Evolutionary conservation across 768 basidiomycete species (phyloP).

Genomic region (Lyophyllum atratum): DNA sequence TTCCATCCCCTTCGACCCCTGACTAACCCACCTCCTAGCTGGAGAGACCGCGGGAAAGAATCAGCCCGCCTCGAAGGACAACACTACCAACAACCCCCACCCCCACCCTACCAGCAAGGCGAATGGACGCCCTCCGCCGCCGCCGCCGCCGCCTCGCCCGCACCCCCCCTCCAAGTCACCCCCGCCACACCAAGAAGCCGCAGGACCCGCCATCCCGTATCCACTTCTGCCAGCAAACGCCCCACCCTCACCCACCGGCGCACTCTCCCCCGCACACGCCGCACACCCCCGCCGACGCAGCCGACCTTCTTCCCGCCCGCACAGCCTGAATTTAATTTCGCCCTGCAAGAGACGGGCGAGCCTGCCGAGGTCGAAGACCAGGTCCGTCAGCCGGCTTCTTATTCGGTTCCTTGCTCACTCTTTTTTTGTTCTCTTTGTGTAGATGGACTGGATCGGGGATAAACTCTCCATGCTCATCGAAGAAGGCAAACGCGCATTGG

Average conservation of each 20-base stretch:
- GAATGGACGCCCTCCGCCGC: slow-evolving; percentile 48
- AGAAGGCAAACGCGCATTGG: slow-evolving; percentile 77
- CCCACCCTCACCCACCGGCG: slow-evolving; percentile 31
- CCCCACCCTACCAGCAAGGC: slow-evolving; percentile 68
- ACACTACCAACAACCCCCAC: slow-evolving; percentile 37
- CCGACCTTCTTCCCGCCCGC: slow-evolving; percentile 28
- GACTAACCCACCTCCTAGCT: slow-evolving; percentile 41
- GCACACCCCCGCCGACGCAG: slow-evolving; percentile 19
- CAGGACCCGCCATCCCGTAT: slow-evolving; percentile 33
- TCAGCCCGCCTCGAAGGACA: slow-evolving; percentile 11
- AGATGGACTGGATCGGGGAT: slow-evolving; percentile 87
- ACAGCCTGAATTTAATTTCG: slow-evolving; percentile 48
- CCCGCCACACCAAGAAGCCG: slow-evolving; percentile 39
- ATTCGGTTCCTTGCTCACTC: not conserved
- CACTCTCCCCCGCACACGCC: slow-evolving; percentile 27
- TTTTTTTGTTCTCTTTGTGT: not conserved
- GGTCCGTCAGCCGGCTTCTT: slow-evolving; percentile 27
- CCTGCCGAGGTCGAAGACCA: slow-evolving; percentile 46
- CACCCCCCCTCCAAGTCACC: slow-evolving; percentile 19
- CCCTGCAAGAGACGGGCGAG: slow-evolving; percentile 23
- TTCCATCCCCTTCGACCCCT: not conserved
- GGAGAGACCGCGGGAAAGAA: slow-evolving; percentile 76
- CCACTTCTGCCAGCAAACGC: slow-evolving; percentile 31
- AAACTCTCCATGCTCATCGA: slow-evolving; percentile 70
- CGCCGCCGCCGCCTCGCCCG: slow-evolving; percentile 23